Conservation (phyloP, 768 basidiomycete genomes). For the Mycena filopes region DNA sequence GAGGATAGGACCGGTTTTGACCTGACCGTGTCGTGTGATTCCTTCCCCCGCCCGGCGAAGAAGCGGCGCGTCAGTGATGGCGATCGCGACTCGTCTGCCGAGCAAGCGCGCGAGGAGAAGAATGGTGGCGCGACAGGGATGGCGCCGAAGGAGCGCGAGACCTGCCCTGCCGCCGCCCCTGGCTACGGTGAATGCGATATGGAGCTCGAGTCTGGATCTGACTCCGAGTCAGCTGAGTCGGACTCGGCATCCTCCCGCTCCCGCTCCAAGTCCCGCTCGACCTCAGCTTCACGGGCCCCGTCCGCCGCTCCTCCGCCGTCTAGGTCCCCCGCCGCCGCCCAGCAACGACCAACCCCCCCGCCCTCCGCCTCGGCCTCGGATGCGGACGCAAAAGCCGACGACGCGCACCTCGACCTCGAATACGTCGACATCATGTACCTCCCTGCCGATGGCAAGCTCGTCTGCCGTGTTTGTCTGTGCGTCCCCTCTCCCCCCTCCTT, state of each 20-base stretch:
- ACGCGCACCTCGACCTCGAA: constrained; percentile 35
- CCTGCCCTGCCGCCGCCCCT: constrained; percentile 19
- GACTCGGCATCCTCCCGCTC: neutral
- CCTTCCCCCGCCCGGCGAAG: constrained; percentile 25
- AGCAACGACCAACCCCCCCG: neutral
- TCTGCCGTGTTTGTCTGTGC: constrained; percentile 53
- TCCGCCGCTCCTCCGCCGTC: constrained; percentile 8
- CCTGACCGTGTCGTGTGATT: constrained; percentile 19
- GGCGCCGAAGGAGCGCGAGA: constrained; percentile 16
- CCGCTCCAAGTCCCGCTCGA: neutral
- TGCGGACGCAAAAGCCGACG: too few species aligned
- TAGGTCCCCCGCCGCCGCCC: constrained; percentile 13
- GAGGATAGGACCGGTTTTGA: constrained; percentile 30
- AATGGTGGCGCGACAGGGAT: too few species aligned
- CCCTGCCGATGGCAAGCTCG: constrained; percentile 40
- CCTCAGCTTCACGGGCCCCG: too few species aligned
- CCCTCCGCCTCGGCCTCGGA: neutral
- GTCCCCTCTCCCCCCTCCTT: constrained; percentile 26
- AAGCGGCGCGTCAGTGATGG: constrained; percentile 24
- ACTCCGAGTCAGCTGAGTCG: constrained; percentile 16
- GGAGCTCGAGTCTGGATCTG: constrained; percentile 31
- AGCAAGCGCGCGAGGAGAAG: neutral
- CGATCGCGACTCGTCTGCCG: constrained; percentile 11
- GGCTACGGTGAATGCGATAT: constrained; percentile 32
- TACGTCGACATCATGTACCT: constrained; percentile 54